Percentiles rank a stretch among this genome's conserved stretches.
phyloP scores from a whole-genome alignment of 805 yeast genomes.

The Lachancea meyersii region DNA sequence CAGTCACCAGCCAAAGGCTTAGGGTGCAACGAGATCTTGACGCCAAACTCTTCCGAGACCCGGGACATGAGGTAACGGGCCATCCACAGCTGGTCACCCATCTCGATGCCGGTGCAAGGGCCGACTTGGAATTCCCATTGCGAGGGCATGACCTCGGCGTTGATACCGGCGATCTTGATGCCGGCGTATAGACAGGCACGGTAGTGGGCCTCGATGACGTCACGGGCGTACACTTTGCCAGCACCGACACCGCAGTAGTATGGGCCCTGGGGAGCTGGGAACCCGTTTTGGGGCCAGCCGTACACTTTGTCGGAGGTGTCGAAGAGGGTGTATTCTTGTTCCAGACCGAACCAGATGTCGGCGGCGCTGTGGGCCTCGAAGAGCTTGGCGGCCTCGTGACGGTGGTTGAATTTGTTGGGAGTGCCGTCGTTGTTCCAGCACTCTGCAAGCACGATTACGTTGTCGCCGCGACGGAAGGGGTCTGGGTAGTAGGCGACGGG shows the following conservation, averaged over 20 bases:
- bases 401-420: constrained; percentile 97
- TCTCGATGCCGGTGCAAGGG: constrained; percentile 88
- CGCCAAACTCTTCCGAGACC: constrained; percentile 98
- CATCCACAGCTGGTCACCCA: constrained; percentile 98
- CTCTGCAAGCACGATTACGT: constrained; percentile 89
- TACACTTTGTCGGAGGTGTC: constrained; percentile 85
- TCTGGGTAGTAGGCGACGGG: constrained; percentile 95
- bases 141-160: constrained; percentile 99
- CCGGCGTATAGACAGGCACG: constrained; percentile 96
- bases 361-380: constrained; percentile 85
- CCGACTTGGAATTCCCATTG: constrained; percentile 99
- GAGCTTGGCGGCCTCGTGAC: constrained; percentile 92
- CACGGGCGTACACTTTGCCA: constrained; percentile 96
- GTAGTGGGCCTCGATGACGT: constrained; percentile 98
- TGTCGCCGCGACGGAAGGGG: constrained; percentile 97
- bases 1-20: constrained; percentile 98
- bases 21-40: constrained; percentile 98
- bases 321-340: constrained; percentile 96
- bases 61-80: constrained; percentile 89
- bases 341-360: constrained; percentile 95
- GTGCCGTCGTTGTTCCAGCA: constrained; percentile 99
- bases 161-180: constrained; percentile 85
- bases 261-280: constrained; percentile 99
- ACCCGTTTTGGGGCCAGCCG: constrained; percentile 99
- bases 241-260: constrained; percentile 99